Evolutionary conservation across 129 eudicot genomes (phyloP).

Genomic region (Flaveria sonorensis): DNA sequence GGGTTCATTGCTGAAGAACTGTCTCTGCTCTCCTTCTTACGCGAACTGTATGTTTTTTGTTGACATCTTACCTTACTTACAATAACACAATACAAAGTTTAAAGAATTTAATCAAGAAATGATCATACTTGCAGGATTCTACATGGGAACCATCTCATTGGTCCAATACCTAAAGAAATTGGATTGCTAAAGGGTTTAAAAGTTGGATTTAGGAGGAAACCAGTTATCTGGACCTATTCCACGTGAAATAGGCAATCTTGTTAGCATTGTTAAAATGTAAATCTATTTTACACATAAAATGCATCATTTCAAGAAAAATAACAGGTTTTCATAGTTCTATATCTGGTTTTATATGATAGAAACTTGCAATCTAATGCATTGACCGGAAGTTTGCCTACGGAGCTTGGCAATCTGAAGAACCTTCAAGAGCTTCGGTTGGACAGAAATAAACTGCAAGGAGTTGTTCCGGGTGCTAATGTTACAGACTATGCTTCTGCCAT

Average conservation of each 20-base stretch:
- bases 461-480: constrained; percentile 61
- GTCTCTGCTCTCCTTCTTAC: constrained; percentile 56
- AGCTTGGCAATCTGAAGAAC: constrained; percentile 66
- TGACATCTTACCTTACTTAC: constrained; percentile 6
- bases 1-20: constrained; percentile 82
- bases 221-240: constrained; percentile 94
- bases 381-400: constrained; percentile 71
- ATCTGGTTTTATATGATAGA: constrained; percentile 39
- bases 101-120: constrained; percentile 10
- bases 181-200: constrained; percentile 65
- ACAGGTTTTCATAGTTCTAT: neutral
- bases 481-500: constrained; percentile 38
- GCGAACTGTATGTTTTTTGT: constrained; percentile 63
- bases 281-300: constrained; percentile 22
- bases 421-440: constrained; percentile 87
- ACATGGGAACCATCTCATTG: constrained; percentile 73
- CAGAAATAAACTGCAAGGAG: constrained; percentile 80
- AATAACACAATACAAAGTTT: neutral
- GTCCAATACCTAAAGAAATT: constrained; percentile 86
- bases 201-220: constrained; percentile 85
- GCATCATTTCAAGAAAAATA: neutral
- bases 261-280: constrained; percentile 61
- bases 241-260: constrained; percentile 67
- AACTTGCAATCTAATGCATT: constrained; percentile 86
- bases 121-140: constrained; percentile 49